phyloP scores from a whole-genome alignment of 78 protist species.

The Chrysochromulina parva region DNA sequence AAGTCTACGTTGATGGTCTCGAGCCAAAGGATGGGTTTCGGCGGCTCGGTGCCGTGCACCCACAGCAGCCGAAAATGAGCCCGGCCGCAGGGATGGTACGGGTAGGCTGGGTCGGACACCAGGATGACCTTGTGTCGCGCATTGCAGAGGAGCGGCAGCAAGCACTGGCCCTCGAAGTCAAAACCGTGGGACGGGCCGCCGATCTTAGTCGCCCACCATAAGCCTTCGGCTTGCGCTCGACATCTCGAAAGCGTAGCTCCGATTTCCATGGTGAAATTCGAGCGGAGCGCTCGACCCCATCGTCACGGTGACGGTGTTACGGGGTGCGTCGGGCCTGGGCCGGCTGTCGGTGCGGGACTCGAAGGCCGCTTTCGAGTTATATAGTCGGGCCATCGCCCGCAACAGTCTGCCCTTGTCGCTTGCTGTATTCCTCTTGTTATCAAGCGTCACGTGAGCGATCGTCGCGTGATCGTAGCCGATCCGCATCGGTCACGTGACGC shows the following conservation, averaged over 20 bases:
- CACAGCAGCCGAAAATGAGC: neutral
- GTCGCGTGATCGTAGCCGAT: no score
- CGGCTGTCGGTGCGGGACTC: neutral
- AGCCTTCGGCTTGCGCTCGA: no score
- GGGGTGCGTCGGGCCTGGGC: neutral
- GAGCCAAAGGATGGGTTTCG: neutral
- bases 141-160: neutral
- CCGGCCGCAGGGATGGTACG: neutral
- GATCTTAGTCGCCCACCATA: neutral
- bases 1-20: neutral
- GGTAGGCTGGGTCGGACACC: neutral
- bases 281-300: neutral
- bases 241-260: no score
- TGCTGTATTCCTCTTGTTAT: no score
- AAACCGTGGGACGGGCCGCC: conserved; percentile 2
- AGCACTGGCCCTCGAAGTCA: neutral
- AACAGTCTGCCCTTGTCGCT: no score
- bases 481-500: no score
- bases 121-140: conserved; percentile 4
- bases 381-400: no score
- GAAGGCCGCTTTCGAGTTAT: neutral
- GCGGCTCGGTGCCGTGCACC: neutral
- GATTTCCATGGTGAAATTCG: neutral
- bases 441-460: no score
- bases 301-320: no score